Percentiles rank a stretch among this genome's conserved stretches.
These are phyloP conservation scores for Bolboschoenoplectus hybrid DNA, from an alignment of 202 grass and related monocot species.

Conservation along the genomic window DNA sequence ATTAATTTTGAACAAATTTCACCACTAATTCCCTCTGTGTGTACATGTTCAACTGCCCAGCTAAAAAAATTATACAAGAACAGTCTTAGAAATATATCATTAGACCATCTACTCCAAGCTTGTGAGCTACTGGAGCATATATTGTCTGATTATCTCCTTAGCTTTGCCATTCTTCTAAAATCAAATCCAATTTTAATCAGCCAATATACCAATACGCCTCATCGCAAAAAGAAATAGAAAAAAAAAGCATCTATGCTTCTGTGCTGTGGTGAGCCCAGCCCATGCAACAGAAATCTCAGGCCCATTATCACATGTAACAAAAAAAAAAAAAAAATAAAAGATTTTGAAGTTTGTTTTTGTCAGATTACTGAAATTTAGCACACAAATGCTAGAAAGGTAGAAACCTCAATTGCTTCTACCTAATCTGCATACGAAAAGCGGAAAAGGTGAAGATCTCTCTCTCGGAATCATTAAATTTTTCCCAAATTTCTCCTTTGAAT, in stretches of 20 bases:
- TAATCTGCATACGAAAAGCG: neutral
- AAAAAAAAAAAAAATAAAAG: neutral
- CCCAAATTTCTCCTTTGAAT: constrained; percentile 24
- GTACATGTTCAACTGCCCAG: neutral
- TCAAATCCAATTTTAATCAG: neutral
- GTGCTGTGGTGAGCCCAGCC: neutral
- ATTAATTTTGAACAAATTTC: too few species aligned
- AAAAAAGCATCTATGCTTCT: neutral
- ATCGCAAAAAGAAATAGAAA: neutral
- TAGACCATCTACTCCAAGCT: neutral
- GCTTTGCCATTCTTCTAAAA: neutral
- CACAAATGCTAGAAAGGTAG: neutral
- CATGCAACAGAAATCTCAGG: neutral
- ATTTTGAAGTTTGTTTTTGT: neutral
- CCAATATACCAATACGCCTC: neutral
- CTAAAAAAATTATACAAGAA: neutral
- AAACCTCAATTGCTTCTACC: constrained; percentile 2
- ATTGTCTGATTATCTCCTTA: neutral
- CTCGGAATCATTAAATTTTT: neutral
- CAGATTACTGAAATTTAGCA: neutral
- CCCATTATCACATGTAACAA: neutral
- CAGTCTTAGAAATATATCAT: neutral
- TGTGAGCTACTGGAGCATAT: neutral
- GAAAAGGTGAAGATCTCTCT: constrained; percentile 19
- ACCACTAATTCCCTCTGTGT: neutral